Evolutionary conservation across 768 basidiomycete genomes (phyloP).

Genomic region (Termitomyces sp.): DNA sequence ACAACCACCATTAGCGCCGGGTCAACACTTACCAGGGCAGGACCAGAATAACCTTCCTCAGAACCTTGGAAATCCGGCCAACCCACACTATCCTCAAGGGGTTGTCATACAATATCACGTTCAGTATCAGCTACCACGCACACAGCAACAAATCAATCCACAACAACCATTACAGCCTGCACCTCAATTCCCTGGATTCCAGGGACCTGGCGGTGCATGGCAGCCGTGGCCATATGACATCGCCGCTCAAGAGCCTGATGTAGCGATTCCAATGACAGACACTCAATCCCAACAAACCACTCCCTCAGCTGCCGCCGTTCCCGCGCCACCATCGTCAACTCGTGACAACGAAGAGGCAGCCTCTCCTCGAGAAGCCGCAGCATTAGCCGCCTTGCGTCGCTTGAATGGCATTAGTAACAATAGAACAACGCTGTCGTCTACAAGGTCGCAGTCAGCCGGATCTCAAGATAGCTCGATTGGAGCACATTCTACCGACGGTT

Average conservation of each 20-base stretch:
- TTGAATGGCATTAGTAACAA: slow-evolving; percentile 16
- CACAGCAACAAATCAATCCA: slow-evolving; percentile 25
- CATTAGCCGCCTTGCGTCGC: slow-evolving; percentile 61
- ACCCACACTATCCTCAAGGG: slow-evolving; percentile 31
- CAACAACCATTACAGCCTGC: slow-evolving; percentile 33
- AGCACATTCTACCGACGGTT: not conserved
- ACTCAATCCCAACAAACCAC: slow-evolving; percentile 3
- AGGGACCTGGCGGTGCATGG: slow-evolving; percentile 61
- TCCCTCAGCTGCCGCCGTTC: not conserved
- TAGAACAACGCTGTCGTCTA: slow-evolving; percentile 8
- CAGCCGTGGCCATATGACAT: slow-evolving; percentile 44
- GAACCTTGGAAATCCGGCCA: slow-evolving; percentile 29
- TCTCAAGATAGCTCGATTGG: not conserved
- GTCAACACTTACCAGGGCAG: slow-evolving; percentile 25
- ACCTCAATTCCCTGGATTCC: slow-evolving; percentile 57
- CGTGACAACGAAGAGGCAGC: slow-evolving; percentile 7
- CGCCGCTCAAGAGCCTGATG: slow-evolving; percentile 1
- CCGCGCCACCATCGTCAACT: not conserved
- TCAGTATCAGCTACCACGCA: slow-evolving; percentile 44
- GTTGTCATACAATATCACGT: slow-evolving; percentile 63
- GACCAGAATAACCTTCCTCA: slow-evolving; percentile 18
- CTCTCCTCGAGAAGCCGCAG: slow-evolving; percentile 44
- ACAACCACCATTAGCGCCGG: slow-evolving; percentile 32
- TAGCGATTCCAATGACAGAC: not conserved
- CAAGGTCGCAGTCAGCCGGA: not conserved